phyloP scores from a whole-genome alignment of 148 eudicot genomes.

The Nyssa sinensis region DNA sequence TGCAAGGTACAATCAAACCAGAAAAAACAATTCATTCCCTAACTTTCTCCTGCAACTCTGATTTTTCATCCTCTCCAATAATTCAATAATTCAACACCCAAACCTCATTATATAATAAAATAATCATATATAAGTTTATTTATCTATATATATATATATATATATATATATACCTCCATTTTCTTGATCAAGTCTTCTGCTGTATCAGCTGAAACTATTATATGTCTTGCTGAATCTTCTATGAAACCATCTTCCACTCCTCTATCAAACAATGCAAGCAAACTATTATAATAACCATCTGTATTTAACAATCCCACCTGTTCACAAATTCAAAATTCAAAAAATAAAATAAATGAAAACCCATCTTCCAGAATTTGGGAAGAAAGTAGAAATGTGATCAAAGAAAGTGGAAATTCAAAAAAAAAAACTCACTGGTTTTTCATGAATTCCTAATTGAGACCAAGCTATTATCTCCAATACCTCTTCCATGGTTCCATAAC shows the following conservation, averaged over 20 bases:
- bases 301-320: slow-evolving; percentile 82
- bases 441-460: slow-evolving; percentile 84
- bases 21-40: slow-evolving; percentile 13
- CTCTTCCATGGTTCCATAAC: slow-evolving; percentile 90
- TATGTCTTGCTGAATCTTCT: slow-evolving; percentile 53
- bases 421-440: slow-evolving; percentile 62
- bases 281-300: slow-evolving; percentile 67
- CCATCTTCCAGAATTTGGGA: neutral
- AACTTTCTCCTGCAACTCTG: slow-evolving; percentile 6
- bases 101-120: neutral
- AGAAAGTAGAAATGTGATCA: neutral
- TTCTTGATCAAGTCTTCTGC: slow-evolving; percentile 58
- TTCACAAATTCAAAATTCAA: slow-evolving; percentile 4
- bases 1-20: slow-evolving; percentile 34
- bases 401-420: slow-evolving; percentile 22
- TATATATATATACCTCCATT: slow-evolving; percentile 57
- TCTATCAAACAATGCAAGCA: slow-evolving; percentile 75
- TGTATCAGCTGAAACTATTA: slow-evolving; percentile 61
- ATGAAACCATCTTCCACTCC: slow-evolving; percentile 89
- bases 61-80: slow-evolving; percentile 23
- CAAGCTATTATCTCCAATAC: slow-evolving; percentile 68
- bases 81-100: slow-evolving; percentile 31
- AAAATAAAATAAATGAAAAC: neutral
- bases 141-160: neutral
- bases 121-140: neutral